These are phyloP conservation scores for Diutina neorugosa DNA, from an alignment of 1,139 yeast genomes.

Conservation along the genomic window DNA sequence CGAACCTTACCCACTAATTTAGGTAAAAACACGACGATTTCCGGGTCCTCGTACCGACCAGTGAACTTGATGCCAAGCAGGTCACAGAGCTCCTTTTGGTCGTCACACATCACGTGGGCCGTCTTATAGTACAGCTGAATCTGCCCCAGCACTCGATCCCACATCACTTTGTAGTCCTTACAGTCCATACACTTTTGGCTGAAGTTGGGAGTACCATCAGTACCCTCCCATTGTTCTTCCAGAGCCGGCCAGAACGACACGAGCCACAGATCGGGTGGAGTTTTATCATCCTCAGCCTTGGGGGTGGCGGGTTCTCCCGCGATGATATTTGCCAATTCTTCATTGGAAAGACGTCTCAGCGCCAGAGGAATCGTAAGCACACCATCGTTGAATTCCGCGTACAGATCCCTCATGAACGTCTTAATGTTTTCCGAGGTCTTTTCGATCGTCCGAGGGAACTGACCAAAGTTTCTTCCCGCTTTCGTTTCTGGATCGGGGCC, in stretches of 20 bases:
- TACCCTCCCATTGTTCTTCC: slow-evolving; percentile 24
- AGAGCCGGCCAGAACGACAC: slow-evolving; percentile 56
- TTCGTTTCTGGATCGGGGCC: slow-evolving; percentile 25
- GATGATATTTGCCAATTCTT: slow-evolving; percentile 25
- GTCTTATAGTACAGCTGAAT: slow-evolving; percentile 30
- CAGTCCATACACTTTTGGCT: slow-evolving; percentile 34
- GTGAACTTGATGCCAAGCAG: slow-evolving; percentile 28
- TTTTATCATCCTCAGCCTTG: slow-evolving; percentile 5
- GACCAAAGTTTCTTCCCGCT: background rate
- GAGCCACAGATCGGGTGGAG: slow-evolving; percentile 29
- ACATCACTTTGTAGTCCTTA: slow-evolving; percentile 34
- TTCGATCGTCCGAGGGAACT: slow-evolving; percentile 34
- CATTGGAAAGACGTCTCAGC: slow-evolving; percentile 18
- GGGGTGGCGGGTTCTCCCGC: slow-evolving; percentile 25
- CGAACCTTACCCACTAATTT: slow-evolving; percentile 21
- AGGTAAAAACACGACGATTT: slow-evolving; percentile 29
- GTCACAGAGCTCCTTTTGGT: slow-evolving; percentile 37
- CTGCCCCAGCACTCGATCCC: slow-evolving; percentile 47
- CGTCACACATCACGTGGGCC: slow-evolving; percentile 49
- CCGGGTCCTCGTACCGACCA: slow-evolving; percentile 13
- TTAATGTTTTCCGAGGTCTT: slow-evolving; percentile 38
- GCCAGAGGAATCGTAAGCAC: slow-evolving; percentile 25
- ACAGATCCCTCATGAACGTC: slow-evolving; percentile 41
- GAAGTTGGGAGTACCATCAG: slow-evolving; percentile 13
- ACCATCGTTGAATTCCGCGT: slow-evolving; percentile 31